A percentile compares a stretch with the other conserved stretches of the same genome.
Evolutionary conservation across 2,329 filamentous ascomycete genomes (phyloP).

Genomic region (Aspergillus chevalieri): DNA sequence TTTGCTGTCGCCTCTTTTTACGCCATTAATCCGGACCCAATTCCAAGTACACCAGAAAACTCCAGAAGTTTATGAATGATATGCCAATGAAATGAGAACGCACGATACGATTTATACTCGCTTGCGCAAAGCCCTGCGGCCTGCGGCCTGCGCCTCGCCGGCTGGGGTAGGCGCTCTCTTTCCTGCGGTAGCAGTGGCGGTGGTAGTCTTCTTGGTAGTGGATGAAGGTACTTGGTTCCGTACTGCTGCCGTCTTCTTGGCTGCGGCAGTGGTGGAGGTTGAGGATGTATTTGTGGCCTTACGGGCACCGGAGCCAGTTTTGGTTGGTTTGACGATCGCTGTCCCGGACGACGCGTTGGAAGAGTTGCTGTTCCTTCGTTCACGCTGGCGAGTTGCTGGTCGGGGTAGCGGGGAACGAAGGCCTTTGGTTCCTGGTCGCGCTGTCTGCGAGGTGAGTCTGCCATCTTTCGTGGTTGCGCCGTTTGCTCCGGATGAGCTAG

Average conservation of each 20-base stretch:
- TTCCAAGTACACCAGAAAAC: not conserved
- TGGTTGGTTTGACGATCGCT: conserved; percentile 29
- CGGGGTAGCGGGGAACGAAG: conserved; percentile 27
- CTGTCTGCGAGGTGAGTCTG: conserved; percentile 22
- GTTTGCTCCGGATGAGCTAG: conserved; percentile 11
- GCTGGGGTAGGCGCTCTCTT: conserved; percentile 1
- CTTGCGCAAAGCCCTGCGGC: conserved; percentile 38
- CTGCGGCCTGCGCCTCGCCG: conserved; percentile 26
- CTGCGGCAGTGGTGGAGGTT: conserved; percentile 11
- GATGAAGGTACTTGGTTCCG: conserved; percentile 28
- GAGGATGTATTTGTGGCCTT: conserved; percentile 24
- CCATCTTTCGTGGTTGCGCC: conserved; percentile 22
- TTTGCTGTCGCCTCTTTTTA: not conserved
- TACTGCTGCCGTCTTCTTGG: conserved; percentile 24
- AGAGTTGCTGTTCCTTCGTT: conserved; percentile 32
- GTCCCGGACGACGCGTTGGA: conserved; percentile 35
- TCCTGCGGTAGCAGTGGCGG: conserved; percentile 26
- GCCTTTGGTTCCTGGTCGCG: conserved; percentile 23
- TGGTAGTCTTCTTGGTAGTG: conserved; percentile 29
- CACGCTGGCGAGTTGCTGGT: conserved; percentile 34
- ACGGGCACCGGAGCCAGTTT: conserved; percentile 21
- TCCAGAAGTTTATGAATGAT: not conserved
- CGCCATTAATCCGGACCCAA: not conserved
- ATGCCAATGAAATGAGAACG: not conserved
- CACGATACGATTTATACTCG: conserved; percentile 21